Evolutionary conservation across 164 flowering plant species (phyloP).

Genomic region (Saururus chinensis): DNA sequence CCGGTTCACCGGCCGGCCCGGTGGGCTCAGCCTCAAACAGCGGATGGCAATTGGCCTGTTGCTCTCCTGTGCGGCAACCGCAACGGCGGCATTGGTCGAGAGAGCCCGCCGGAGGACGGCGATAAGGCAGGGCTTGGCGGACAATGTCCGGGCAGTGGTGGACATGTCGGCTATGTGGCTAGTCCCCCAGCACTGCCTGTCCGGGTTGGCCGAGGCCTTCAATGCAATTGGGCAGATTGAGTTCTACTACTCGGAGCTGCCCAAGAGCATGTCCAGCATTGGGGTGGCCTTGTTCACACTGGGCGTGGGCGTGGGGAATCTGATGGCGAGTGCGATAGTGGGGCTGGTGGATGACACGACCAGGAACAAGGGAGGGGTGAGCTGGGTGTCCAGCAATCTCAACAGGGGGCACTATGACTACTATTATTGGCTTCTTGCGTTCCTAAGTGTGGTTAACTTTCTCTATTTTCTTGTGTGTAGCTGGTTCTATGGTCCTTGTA

Average conservation of each 20-base stretch:
- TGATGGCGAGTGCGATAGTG: constrained; percentile 42
- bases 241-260: constrained; percentile 69
- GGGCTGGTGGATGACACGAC: constrained; percentile 23
- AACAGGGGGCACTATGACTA: constrained; percentile 45
- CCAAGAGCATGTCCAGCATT: constrained; percentile 70
- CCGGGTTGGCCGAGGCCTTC: constrained; percentile 72
- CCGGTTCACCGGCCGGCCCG: constrained; percentile 19
- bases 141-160: constrained; percentile 15
- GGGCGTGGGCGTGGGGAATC: constrained; percentile 54
- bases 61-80: constrained; percentile 13
- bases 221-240: constrained; percentile 66
- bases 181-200: constrained; percentile 44
- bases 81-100: constrained; percentile 28
- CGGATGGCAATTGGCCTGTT: constrained; percentile 52
- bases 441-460: constrained; percentile 35
- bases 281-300: constrained; percentile 43
- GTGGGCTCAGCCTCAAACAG: constrained; percentile 21
- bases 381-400: constrained; percentile 63
- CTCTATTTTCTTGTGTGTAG: constrained; percentile 16
- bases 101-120: constrained; percentile 38
- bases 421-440: constrained; percentile 60
- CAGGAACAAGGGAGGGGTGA: constrained; percentile 4
- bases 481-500: constrained; percentile 7
- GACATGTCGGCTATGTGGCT: constrained; percentile 86
- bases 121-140: constrained; percentile 21